A percentile compares a stretch with the other conserved stretches of the same genome.
These are phyloP conservation scores for Kwoniella bestiolae DNA, from an alignment of 768 basidiomycete genomes.

Conservation along the genomic window DNA sequence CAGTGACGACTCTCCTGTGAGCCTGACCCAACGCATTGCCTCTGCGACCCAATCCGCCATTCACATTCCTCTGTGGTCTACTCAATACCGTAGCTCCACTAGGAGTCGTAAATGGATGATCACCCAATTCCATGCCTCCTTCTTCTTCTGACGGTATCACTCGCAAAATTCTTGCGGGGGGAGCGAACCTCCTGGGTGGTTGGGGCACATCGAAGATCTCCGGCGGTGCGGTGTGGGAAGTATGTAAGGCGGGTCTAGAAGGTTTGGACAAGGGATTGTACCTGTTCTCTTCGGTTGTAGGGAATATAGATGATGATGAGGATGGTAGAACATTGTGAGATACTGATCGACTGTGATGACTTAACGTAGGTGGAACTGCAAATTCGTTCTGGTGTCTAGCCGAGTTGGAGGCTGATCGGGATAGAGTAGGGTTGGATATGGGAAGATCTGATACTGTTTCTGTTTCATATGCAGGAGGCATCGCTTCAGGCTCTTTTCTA, in stretches of 20 bases:
- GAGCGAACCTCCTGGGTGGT: constrained; percentile 22
- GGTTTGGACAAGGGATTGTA: constrained; percentile 20
- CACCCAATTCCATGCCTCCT: neutral
- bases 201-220: constrained; percentile 3
- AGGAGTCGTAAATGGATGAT: constrained; percentile 7
- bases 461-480: neutral
- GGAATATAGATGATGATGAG: neutral
- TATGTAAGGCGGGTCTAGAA: constrained; percentile 15
- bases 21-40: constrained; percentile 39
- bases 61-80: constrained; percentile 13
- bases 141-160: constrained; percentile 12
- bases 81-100: constrained; percentile 7
- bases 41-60: constrained; percentile 16
- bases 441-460: neutral
- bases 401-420: constrained; percentile 4
- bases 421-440: constrained; percentile 2
- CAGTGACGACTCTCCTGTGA: constrained; percentile 41
- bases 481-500: constrained; percentile 2
- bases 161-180: constrained; percentile 24
- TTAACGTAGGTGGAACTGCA: neutral
- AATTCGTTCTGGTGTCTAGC: neutral
- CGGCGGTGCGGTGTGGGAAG: constrained; percentile 14
- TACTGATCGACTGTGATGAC: constrained; percentile 29
- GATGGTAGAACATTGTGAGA: constrained; percentile 38
- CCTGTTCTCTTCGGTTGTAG: neutral